Conservation (phyloP, 441 rosid species). For the Pelargonium fulgidum region DNA sequence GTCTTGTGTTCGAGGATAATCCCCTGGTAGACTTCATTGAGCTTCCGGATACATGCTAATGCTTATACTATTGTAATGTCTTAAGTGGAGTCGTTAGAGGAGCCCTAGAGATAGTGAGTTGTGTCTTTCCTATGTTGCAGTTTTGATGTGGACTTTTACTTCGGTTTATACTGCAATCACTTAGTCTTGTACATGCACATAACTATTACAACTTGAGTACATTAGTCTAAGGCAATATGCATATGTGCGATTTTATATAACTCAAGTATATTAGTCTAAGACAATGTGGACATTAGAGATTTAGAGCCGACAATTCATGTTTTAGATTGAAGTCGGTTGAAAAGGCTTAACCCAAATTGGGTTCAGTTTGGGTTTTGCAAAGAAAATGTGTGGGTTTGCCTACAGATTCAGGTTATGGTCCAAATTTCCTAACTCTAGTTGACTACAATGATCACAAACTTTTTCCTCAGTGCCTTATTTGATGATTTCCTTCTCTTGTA, state of each 20-base stretch:
- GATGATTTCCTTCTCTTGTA: neutral
- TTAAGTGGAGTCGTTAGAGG: constrained; percentile 88
- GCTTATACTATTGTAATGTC: constrained; percentile 81
- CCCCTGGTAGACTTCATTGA: constrained; percentile 86
- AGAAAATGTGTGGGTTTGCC: too few relatives aligned
- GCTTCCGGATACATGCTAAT: constrained; percentile 88
- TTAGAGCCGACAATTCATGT: too few relatives aligned
- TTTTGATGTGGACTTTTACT: neutral
- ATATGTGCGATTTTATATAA: neutral
- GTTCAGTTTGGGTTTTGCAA: too few relatives aligned
- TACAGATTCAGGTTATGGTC: too few relatives aligned
- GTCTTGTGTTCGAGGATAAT: constrained; percentile 72
- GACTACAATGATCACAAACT: neutral
- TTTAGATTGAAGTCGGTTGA: too few relatives aligned
- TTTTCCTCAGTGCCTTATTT: neutral
- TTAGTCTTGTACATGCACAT: neutral
- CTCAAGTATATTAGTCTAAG: neutral
- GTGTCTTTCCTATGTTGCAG: neutral
- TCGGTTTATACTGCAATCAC: neutral
- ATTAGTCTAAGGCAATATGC: too few relatives aligned
- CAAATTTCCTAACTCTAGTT: neutral
- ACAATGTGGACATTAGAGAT: neutral
- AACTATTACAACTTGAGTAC: too few relatives aligned
- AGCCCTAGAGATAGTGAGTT: constrained; percentile 84
- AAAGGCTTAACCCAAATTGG: too few relatives aligned